These are phyloP conservation scores for Talaromyces sp. DNA, from an alignment of 2,329 filamentous ascomycete genomes.

Conservation along the genomic window DNA sequence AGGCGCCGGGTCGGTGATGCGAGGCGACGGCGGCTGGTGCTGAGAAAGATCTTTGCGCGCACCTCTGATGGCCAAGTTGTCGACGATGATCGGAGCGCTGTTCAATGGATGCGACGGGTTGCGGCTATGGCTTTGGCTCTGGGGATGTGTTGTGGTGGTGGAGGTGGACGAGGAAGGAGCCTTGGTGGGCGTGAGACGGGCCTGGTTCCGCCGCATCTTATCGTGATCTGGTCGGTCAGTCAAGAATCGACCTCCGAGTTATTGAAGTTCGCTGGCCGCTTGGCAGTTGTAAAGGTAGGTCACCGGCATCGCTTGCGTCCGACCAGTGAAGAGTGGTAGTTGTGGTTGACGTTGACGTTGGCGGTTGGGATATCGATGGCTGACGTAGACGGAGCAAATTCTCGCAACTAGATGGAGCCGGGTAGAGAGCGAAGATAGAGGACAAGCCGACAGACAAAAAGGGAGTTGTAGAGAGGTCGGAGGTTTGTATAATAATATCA, in stretches of 20 bases:
- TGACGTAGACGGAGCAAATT: not conserved
- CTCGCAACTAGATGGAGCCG: not conserved
- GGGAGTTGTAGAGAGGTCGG: not conserved
- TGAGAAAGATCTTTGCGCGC: not conserved
- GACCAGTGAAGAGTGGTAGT: not conserved
- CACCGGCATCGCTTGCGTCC: constrained; percentile 9
- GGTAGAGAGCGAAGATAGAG: not conserved
- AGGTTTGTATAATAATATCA: not conserved
- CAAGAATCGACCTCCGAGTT: constrained; percentile 3
- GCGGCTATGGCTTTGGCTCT: constrained; percentile 15
- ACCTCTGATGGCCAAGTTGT: not conserved
- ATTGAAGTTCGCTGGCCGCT: constrained; percentile 3
- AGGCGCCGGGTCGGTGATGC: constrained; percentile 16
- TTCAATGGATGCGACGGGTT: constrained; percentile 16
- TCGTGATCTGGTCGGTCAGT: not conserved
- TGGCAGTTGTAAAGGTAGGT: not conserved
- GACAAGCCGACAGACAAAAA: not conserved
- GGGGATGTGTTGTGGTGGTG: constrained; percentile 13
- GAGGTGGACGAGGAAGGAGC: constrained; percentile 28
- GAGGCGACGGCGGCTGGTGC: not conserved
- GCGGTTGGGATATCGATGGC: not conserved
- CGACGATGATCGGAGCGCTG: constrained; percentile 1
- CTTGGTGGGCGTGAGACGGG: constrained; percentile 34
- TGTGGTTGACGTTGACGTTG: not conserved
- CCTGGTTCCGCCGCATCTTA: constrained; percentile 26